Base-by-base conservation (phyloP, 2,329 filamentous ascomycete species). In the Arthrobotrys sinensis region DNA sequence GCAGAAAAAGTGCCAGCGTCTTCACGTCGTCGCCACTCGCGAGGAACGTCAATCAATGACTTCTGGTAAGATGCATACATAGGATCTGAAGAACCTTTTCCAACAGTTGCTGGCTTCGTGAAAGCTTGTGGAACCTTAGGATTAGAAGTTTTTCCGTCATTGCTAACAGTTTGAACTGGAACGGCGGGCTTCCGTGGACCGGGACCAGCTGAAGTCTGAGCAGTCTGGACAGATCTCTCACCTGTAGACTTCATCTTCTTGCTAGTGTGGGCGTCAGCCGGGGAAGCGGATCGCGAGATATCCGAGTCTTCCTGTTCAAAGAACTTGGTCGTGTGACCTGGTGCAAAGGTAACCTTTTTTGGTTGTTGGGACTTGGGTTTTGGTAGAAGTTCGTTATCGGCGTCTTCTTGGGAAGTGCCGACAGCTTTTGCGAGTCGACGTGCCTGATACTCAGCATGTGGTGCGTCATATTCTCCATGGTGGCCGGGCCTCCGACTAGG, bases 1-100 rank as follows among this genome's bases (percentile, higher is more conserved):
- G 76, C 76, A 16, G 76, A 79, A 28, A 69, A 79, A 19, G 50
- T 63, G 6, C 65, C 53, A 3, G 68, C 28, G 3, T 52, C 46
- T 16, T 64, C 57, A n/a, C 76, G 76, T 19, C 19, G 55, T 43
- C 55, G 16, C 76, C 76, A 79, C 28, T 79, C 76, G 12, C 70
- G 68, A n/a, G 76, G 76, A 12, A 69, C 14, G 2, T 75, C 68
- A 8, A 45, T 32, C 8, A 79, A 55, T 10, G 76, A 79, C 4
- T 53, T 52, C 60, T 79, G 76, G 19, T 79, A 79, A 4, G 43
- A 45, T 43, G 60, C 63, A 32, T 78, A 55, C 5, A 48, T 36
- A 0, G 75, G 75, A 36, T 78, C 65, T 6, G 63, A 53, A 16
- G 67, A 68, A n/a, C 67, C 67, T 36, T 67, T 10, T 24, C 67